These are phyloP conservation scores for Parmelia sp. DNA, from an alignment of 495 filamentous ascomycete species.

Conservation along the genomic window DNA sequence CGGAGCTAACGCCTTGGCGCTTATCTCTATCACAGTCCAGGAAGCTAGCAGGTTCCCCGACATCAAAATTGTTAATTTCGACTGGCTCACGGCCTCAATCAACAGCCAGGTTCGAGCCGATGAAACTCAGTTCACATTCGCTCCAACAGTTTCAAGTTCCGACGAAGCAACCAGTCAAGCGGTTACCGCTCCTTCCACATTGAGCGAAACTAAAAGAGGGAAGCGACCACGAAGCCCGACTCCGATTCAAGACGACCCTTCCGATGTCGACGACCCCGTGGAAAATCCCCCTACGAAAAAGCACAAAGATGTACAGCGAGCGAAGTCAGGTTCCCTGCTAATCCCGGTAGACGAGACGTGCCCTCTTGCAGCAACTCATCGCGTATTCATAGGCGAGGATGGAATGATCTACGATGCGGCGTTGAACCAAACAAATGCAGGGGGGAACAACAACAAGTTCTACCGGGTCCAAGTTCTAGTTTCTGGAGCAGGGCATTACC, in stretches of 20 bases:
- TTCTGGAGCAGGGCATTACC: constrained; percentile 31
- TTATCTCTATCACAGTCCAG: constrained; percentile 34
- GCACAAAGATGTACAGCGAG: constrained; percentile 38
- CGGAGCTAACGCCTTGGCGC: not conserved
- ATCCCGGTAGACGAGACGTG: constrained; percentile 44
- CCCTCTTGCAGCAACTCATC: constrained; percentile 31
- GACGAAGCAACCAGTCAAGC: not conserved
- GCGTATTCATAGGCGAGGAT: constrained; percentile 56
- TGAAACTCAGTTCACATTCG: constrained; percentile 28
- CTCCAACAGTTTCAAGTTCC: not conserved
- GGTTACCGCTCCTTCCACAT: not conserved
- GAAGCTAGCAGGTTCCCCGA: constrained; percentile 40
- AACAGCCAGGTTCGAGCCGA: constrained; percentile 37
- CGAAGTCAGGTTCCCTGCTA: constrained; percentile 32
- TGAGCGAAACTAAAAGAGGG: not conserved
- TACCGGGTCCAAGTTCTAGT: constrained; percentile 55
- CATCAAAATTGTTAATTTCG: constrained; percentile 52
- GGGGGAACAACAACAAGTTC: constrained; percentile 64
- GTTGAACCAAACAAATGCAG: constrained; percentile 40
- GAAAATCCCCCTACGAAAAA: constrained; percentile 33
- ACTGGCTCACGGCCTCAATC: constrained; percentile 56
- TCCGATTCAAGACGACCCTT: not conserved
- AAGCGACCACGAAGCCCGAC: constrained; percentile 1
- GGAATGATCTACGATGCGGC: constrained; percentile 54
- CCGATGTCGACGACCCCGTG: constrained; percentile 17